phyloP scores from a whole-genome alignment of 768 basidiomycete species.

The Cystofilobasidium macerans region DNA sequence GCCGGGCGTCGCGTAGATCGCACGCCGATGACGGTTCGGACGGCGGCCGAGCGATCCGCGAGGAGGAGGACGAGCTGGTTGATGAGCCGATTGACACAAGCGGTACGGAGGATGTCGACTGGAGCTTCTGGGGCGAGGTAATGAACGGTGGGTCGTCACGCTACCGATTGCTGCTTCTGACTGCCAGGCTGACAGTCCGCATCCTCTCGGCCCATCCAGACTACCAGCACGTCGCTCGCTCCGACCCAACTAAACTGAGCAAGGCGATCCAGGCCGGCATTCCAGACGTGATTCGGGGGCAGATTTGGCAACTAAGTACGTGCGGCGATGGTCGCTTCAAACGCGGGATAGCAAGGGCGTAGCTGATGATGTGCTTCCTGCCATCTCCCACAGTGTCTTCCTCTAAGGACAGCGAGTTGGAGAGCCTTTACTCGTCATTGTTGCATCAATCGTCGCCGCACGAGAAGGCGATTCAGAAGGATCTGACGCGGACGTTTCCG shows the following conservation, averaged over 20 bases:
- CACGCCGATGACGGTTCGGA: background rate
- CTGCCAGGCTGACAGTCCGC: background rate
- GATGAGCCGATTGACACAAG: slow-evolving; percentile 11
- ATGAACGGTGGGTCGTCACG: slow-evolving; percentile 54
- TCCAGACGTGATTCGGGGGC: slow-evolving; percentile 72
- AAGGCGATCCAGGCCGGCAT: slow-evolving; percentile 86
- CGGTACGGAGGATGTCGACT: slow-evolving; percentile 20
- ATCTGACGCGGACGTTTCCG: slow-evolving; percentile 93
- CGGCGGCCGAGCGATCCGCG: background rate
- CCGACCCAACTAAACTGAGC: slow-evolving; percentile 65
- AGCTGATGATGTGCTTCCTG: slow-evolving; percentile 9
- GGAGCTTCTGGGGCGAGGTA: slow-evolving; percentile 91
- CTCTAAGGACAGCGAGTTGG: slow-evolving; percentile 79
- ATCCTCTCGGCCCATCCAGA: slow-evolving; percentile 41
- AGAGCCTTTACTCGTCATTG: slow-evolving; percentile 65
- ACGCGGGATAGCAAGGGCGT: background rate
- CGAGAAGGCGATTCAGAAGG: slow-evolving; percentile 87
- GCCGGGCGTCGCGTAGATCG: background rate
- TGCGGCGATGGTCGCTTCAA: too few relatives aligned
- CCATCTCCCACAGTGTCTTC: slow-evolving; percentile 50
- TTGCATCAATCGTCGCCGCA: slow-evolving; percentile 75
- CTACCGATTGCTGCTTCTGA: background rate
- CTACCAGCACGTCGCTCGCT: slow-evolving; percentile 76
- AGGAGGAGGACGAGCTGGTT: slow-evolving; percentile 13
- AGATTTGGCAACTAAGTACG: slow-evolving; percentile 95